Evolutionary conservation across 495 filamentous ascomycete genomes (phyloP), one percentile per base, ranked within the genome.

Genomic region (Penicillium verhagenii): DNA sequence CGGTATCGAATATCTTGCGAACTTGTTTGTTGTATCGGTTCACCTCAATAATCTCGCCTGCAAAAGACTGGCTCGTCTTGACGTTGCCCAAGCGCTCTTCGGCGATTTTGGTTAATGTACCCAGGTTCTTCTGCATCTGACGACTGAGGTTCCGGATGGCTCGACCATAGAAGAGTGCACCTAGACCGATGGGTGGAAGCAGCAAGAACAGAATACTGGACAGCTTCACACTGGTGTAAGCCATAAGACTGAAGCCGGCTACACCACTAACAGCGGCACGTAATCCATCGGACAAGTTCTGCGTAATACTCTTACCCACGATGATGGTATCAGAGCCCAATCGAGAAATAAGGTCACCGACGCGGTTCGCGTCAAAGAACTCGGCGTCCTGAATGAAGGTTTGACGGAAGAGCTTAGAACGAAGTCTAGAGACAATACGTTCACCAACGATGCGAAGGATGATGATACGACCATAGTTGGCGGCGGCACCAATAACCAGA

Each of bases 281-380:
- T 25, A 97, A 76, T 11, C 94, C 94, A 72, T 98, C 94, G 2
- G 92, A 96, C 39, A 98, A 74, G 65, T 98, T 98, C 60, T 97
- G 94, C 9, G 95, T 97, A 61, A 98, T 95, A 70, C 90, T 95
- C 74, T 98, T 98, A 59, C 92, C 94, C 28, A 97, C 93, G 58
- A 98, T 92, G 59, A 97, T 88, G 1, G 94, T 97, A 66, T 98
- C 94, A 8, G 92, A 96, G 61, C 92, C 90, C 19, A 98, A 85
- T 13, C 94, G 85, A 44, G 93, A 97, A 61, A 97, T 96, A 60
- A 98, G 73, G 66, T 98, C 94, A 58, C 94, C 94, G 33, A 96
- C 91, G 18, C 95, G 82, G 73, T 98, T 98, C 33, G 94, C 94
- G 67, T 98, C 94, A 67, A 97, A 98, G 77, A 98, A 98, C 66